phyloP scores from a whole-genome alignment of 164 flowering plant genomes.

The Taxillus chinensis region DNA sequence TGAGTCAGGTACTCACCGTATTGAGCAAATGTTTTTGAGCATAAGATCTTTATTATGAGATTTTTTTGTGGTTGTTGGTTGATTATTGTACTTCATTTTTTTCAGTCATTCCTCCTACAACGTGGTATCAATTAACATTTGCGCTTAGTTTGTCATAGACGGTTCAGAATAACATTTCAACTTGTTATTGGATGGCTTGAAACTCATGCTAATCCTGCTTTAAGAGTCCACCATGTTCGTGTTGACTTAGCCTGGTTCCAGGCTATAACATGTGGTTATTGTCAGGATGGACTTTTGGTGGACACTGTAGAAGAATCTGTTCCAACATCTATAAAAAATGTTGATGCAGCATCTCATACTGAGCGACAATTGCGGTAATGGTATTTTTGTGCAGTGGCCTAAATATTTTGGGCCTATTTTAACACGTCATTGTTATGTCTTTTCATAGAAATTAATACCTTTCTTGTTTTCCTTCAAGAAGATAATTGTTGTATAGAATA shows the following conservation, averaged over 20 bases:
- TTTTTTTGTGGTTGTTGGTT: not conserved
- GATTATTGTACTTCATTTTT: not conserved
- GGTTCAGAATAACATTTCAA: not conserved
- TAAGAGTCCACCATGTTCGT: not conserved
- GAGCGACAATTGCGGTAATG: not conserved
- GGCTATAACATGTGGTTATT: not conserved
- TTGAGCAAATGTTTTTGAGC: not conserved
- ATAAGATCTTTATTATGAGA: no score
- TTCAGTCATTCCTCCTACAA: constrained; percentile 4
- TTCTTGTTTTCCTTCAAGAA: no score
- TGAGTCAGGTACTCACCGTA: constrained; percentile 62
- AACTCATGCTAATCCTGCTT: constrained; percentile 5
- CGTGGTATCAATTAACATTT: constrained; percentile 1
- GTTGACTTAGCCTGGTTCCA: constrained; percentile 2
- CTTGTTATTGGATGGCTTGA: constrained; percentile 2
- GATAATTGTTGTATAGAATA: no score
- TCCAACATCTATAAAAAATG: not conserved
- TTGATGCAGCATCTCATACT: not conserved
- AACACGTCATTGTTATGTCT: no score
- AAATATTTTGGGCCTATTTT: no score
- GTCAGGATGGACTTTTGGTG: not conserved
- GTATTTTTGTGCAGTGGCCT: not conserved
- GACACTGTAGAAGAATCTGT: not conserved
- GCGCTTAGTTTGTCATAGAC: constrained; percentile 1
- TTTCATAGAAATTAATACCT: no score